phyloP scores from a whole-genome alignment of 208 protist species.

The Acanthamoeba healyi region DNA sequence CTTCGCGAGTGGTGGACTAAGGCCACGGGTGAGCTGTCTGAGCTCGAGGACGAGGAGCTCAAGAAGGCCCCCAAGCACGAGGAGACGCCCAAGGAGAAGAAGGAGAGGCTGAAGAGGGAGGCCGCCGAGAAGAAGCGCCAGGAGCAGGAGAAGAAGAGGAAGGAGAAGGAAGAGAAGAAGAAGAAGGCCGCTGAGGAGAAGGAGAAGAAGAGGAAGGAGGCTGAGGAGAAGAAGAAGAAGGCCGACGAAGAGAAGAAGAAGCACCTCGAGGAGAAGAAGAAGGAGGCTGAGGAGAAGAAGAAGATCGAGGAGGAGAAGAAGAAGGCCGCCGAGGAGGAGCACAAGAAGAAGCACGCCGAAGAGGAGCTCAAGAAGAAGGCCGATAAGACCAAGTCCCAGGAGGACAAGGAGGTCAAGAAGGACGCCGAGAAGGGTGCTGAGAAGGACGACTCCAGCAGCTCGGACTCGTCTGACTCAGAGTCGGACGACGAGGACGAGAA shows the following conservation, averaged over 20 bases:
- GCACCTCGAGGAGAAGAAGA: neutral
- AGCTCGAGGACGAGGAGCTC: constrained; percentile 36
- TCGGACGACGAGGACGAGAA: neutral
- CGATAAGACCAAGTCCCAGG: neutral
- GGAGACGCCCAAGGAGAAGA: constrained; percentile 19
- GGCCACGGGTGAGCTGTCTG: neutral
- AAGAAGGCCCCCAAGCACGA: neutral
- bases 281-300: neutral
- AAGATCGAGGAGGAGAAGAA: neutral
- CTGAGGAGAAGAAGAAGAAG: neutral
- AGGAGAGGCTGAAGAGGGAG: constrained; percentile 1
- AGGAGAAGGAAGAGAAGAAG: neutral
- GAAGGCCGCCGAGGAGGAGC: neutral
- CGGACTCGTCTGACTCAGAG: neutral
- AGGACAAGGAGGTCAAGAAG: neutral
- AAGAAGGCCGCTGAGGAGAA: neutral
- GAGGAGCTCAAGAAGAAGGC: neutral
- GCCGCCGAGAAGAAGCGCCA: neutral
- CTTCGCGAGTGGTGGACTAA: constrained; percentile 37
- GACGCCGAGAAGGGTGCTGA: neutral
- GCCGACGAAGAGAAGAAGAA: neutral
- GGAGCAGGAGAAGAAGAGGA: neutral
- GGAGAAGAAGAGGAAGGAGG: constrained; percentile 21
- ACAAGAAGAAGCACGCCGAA: neutral
- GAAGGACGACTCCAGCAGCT: neutral